A percentile compares a stretch with the other conserved stretches of the same genome.
Conservation (phyloP, 805 yeast genomes). For the Cyberlindnera suaveolens region DNA sequence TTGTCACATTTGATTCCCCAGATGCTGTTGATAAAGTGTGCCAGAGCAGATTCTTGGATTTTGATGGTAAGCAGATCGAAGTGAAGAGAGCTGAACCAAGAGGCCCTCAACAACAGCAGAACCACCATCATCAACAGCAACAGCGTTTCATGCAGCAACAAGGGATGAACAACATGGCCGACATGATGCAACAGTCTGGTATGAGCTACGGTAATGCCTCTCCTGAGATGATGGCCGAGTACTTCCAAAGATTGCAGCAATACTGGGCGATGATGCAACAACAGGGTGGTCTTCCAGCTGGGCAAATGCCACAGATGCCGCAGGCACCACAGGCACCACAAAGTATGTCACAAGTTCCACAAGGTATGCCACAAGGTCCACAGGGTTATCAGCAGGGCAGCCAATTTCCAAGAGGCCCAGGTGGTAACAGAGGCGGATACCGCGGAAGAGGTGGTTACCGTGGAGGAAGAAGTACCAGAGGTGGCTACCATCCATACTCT, state of each 20-base stretch:
- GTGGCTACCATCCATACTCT: slow-evolving; percentile 39
- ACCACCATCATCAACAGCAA: slow-evolving; percentile 27
- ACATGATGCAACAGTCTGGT: slow-evolving; percentile 8
- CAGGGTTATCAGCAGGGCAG: slow-evolving; percentile 9
- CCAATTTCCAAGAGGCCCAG: slow-evolving; percentile 15
- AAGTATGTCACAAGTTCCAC: slow-evolving; percentile 3
- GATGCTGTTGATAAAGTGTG: slow-evolving; percentile 89
- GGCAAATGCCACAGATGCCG: slow-evolving; percentile 7
- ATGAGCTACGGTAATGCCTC: slow-evolving; percentile 1
- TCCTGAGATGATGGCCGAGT: slow-evolving; percentile 30
- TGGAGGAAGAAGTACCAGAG: slow-evolving; percentile 13
- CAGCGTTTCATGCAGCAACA: slow-evolving; percentile 17
- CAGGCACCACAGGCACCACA: slow-evolving; percentile 5
- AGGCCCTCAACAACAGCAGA: slow-evolving; percentile 50
- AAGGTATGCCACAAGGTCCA: slow-evolving; percentile 9
- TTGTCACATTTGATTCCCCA: slow-evolving; percentile 91
- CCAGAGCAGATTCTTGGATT: slow-evolving; percentile 69
- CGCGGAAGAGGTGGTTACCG: slow-evolving; percentile 6
- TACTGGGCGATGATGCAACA: slow-evolving; percentile 59
- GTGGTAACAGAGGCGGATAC: slow-evolving; percentile 18
- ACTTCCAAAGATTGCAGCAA: slow-evolving; percentile 56
- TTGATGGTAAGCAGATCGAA: slow-evolving; percentile 83
- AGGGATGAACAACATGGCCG: slow-evolving; percentile 6
- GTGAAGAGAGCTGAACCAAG: slow-evolving; percentile 82
- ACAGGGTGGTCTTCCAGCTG: slow-evolving; percentile 10